Base-by-base conservation (phyloP, 768 basidiomycete genomes). In the Hydnum rufescens region DNA sequence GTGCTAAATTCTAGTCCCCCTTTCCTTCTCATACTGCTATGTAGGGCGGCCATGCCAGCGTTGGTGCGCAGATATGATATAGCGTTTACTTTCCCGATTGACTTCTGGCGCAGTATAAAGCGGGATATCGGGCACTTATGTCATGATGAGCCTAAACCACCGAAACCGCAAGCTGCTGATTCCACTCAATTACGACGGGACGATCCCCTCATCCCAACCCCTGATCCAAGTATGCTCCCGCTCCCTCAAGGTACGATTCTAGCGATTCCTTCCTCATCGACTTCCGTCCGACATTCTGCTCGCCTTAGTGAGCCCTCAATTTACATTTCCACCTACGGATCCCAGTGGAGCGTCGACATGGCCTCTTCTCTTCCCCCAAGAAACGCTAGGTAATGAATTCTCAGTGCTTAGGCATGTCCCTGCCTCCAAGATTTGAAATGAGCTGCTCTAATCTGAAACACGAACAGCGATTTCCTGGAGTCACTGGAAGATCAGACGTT, bases 41-140 rank as follows among this genome's bases (percentile, higher is more conserved):
- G 19, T 32, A 32, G 43, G 47, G 49, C 32, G 66, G 32, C 90
- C 90, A 16, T 95, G 92, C 64, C 83, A 89, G 60, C 77, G 92
- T 58, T 93, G 90, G 90, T 90, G 63, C 64, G 84, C 70, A 16
- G 42, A 34, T 36, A 13, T 44, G n/a, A 25, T 54, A 42, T 56
- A 58, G 52, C 43, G 46, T 32, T 25, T 53, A 18, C 42, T 18
- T 49, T 23, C 26, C 6, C 52, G 53, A 29, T 28, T 34, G 48
- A 49, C 57, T 49, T 51, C 58, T 56, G 49, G 39, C 42, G 48
- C 59, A 92, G 90, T 60, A 87, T 96, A 60, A 96, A 96, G 65
- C 78, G 93, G 34, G 92, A 96, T 65, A 96, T 96, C 55, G 86
- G 88, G 0, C 88, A 95, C 67, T 70, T 93, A 13, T 95, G 90